Evolutionary conservation across 345 rosid genomes (phyloP).

Genomic region (thale cress (Arabidopsis thaliana)): TAIR10.1 NC_003076.8:25035501-25036000

Average conservation of each 20-base stretch:
- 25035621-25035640: neutral
- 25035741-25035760: constrained; percentile 19
- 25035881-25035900: constrained; percentile 28
- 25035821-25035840: constrained; percentile 21
- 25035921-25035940: neutral
- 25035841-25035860: constrained; percentile 26
- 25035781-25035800: constrained; percentile 23
- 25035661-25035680: neutral
- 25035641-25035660: neutral
- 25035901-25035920: constrained; percentile 23
- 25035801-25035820: constrained; percentile 23
- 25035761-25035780: constrained; percentile 18
- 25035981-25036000: neutral
- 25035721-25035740: constrained; percentile 3
- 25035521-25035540: neutral
- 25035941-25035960: constrained; percentile 5
- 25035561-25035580: neutral
- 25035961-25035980: constrained; percentile 22
- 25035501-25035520: neutral
- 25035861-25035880: neutral
- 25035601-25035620: constrained; percentile 12
- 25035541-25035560: neutral
- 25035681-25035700: neutral
- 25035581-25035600: constrained; percentile 28
- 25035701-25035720: neutral